Base-by-base conservation (phyloP, 139 green algal species). In the Chlamydomonas sp. region DNA sequence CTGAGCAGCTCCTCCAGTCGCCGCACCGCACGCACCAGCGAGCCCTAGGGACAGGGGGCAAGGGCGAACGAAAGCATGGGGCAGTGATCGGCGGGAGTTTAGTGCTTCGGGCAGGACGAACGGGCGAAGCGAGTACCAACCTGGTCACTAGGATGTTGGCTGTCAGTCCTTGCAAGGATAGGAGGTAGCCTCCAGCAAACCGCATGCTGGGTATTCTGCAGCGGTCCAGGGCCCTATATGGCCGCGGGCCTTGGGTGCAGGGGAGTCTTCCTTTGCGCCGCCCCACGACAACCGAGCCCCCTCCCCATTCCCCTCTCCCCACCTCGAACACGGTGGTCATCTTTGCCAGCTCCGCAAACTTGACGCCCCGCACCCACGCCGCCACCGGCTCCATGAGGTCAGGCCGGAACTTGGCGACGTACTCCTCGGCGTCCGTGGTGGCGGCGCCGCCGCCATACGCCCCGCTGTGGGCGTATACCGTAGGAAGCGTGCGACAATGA, bases 1-100 rank as follows among this genome's bases (percentile, higher is more conserved):
- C 92, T 87, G 64, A 98, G 87, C 68, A 98, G 90, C 93, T 98
- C 96, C 88, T 98, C 95, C 76, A 97, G 80, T 20, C 96, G 89
- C 63, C 96, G 91, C 14, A 98, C 91, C 0, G 94, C 94, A 4
- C 96, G 92, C 20, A 98, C 95, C 77, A 98, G 75, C 2, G 94
- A 96, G 12, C 96, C 96, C 94, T 96, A 85, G 2, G 12, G 69
- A 1, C 1, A 10, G 66, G 61, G 31, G 18, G 18, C 18, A 20
- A 15, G n/a, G 77, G 18, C 8, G 57, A n/a, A 59, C 15, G 77
- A 61, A 61, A 49, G 31, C 31, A 49, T 49, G 31, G 31, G 31
- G 31, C 31, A 49, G 31, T 49, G 31, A 49, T 49, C 31, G 31
- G 31, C 31, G 31, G 31, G 31, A 49, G 31, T 49, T 49, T 49